A percentile compares a stretch with the other conserved stretches of the same genome.
These are phyloP conservation scores for Boechera stricta DNA, from an alignment of 345 rosid species.

Conservation along the genomic window DNA sequence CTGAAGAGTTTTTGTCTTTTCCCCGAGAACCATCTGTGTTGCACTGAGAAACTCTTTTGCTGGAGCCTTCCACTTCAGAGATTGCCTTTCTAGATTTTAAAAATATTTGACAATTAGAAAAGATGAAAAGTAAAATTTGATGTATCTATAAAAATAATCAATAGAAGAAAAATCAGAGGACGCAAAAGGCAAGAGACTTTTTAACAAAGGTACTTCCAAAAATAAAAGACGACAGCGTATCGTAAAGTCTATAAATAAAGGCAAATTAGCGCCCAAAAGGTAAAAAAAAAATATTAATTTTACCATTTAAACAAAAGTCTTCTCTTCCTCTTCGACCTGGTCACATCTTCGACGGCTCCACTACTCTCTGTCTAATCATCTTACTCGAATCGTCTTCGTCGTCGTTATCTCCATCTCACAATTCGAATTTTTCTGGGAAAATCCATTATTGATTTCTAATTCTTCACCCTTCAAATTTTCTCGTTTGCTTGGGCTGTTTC, in stretches of 20 bases:
- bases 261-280: conserved; percentile 39
- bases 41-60: too few relatives aligned
- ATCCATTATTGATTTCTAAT: background rate
- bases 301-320: conserved; percentile 14
- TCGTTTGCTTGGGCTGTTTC: background rate
- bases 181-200: background rate
- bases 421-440: background rate
- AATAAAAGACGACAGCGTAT: background rate
- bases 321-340: conserved; percentile 23
- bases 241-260: background rate
- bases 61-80: too few relatives aligned
- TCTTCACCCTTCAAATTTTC: background rate
- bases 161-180: background rate
- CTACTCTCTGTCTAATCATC: conserved; percentile 3
- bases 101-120: conserved; percentile 12
- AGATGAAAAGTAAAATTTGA: conserved; percentile 14
- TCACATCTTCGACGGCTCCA: conserved; percentile 43
- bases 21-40: too few relatives aligned
- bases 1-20: too few relatives aligned
- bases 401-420: background rate
- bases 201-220: background rate
- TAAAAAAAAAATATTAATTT: background rate
- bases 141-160: background rate
- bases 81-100: conserved; percentile 12
- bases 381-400: conserved; percentile 13